A percentile compares a stretch with the other conserved stretches of the same genome.
Evolutionary conservation across 129 eudicot genomes (phyloP).

Genomic region (Daucus carota): DNA sequence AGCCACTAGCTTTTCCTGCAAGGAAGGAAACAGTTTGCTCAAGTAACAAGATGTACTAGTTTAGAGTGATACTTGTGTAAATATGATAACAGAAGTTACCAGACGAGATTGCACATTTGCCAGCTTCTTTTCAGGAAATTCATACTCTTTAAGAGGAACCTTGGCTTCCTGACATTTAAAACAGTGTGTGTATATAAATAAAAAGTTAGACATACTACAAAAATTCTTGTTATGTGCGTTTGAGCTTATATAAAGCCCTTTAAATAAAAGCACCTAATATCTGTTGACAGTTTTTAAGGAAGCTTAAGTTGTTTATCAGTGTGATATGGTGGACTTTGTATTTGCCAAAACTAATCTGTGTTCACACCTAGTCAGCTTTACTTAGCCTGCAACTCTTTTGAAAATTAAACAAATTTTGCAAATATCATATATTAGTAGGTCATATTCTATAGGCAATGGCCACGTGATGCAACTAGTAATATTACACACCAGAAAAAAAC

Average conservation of each 20-base stretch:
- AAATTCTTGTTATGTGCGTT: background rate
- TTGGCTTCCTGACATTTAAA: slow-evolving; percentile 59
- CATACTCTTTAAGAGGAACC: slow-evolving; percentile 86
- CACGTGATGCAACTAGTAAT: background rate
- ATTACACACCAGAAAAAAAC: background rate
- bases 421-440: background rate
- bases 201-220: background rate
- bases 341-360: background rate
- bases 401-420: background rate
- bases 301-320: background rate
- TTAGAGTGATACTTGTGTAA: background rate
- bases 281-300: background rate
- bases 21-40: background rate
- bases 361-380: background rate
- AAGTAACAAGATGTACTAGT: background rate
- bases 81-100: slow-evolving; percentile 33
- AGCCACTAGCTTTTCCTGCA: slow-evolving; percentile 77
- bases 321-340: background rate
- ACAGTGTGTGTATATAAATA: background rate
- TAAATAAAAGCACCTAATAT: background rate
- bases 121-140: slow-evolving; percentile 56
- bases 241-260: background rate
- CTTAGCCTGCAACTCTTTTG: background rate
- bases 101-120: slow-evolving; percentile 74
- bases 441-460: background rate